Evolutionary conservation across 495 filamentous ascomycete genomes (phyloP).

Genomic region (Bacidia rubella): DNA sequence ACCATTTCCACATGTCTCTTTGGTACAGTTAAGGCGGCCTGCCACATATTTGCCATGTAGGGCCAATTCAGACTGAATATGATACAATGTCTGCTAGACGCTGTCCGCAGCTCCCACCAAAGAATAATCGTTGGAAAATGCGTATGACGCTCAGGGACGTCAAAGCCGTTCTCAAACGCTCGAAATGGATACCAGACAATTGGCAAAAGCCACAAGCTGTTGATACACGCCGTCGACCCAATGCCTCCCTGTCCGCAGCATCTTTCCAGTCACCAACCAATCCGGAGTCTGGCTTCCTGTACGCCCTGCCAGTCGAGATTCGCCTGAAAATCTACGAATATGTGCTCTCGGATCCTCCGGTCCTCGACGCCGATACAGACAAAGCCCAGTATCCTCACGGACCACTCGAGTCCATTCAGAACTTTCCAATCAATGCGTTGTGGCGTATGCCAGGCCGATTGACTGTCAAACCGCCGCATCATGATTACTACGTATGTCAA

Average conservation of each 20-base stretch:
- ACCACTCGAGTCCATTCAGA: background rate
- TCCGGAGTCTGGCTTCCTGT: conserved; percentile 17
- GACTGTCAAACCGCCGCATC: background rate
- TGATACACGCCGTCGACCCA: background rate
- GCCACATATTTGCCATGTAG: too few species aligned
- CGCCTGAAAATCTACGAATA: conserved; percentile 42
- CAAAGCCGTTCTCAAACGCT: background rate
- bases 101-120: too few species aligned
- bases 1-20: too few species aligned
- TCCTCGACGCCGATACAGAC: background rate
- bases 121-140: too few species aligned
- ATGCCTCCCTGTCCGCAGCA: background rate
- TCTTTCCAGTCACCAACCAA: conserved; percentile 4
- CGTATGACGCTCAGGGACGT: background rate
- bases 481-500: background rate
- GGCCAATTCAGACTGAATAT: too few species aligned
- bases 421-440: background rate
- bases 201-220: background rate
- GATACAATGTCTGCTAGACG: too few species aligned
- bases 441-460: conserved; percentile 2
- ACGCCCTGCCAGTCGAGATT: conserved; percentile 37
- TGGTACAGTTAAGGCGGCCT: too few species aligned
- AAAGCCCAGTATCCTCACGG: background rate
- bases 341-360: conserved; percentile 23
- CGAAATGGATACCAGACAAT: conserved; percentile 2